phyloP scores from a whole-genome alignment of 2,329 filamentous ascomycete genomes.

The Achaetomium macrosporum region DNA sequence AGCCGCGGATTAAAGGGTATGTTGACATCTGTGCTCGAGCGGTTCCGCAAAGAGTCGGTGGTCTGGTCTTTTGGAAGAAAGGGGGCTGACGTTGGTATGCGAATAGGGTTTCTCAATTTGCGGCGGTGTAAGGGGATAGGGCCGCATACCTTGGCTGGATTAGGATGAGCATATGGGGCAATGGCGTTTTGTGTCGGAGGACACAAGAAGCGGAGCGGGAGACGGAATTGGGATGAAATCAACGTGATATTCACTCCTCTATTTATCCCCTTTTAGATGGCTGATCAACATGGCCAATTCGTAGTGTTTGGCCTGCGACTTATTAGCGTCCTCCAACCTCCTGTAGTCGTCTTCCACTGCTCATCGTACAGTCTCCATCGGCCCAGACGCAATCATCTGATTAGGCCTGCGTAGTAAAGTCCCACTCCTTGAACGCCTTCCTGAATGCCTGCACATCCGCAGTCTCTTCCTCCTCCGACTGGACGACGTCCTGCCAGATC shows the following conservation, averaged over 20 bases:
- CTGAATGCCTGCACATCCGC: slow-evolving; percentile 75
- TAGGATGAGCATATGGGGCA: not conserved
- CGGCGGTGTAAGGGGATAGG: not conserved
- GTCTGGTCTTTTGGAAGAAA: not conserved
- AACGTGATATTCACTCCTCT: not conserved
- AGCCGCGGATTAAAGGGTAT: slow-evolving; percentile 4
- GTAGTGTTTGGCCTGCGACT: too few relatives aligned
- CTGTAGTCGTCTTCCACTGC: not conserved
- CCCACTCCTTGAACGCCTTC: slow-evolving; percentile 74
- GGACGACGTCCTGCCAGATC: slow-evolving; percentile 78
- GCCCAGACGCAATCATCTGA: not conserved
- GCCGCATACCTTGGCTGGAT: not conserved
- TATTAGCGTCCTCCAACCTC: too few relatives aligned
- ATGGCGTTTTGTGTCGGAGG: not conserved
- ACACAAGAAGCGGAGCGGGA: too few relatives aligned
- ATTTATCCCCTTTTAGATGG: too few relatives aligned
- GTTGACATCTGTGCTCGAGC: not conserved
- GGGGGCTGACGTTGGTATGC: not conserved
- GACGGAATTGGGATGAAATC: not conserved
- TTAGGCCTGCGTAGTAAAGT: slow-evolving; percentile 63
- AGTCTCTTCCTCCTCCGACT: slow-evolving; percentile 71
- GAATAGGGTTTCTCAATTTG: not conserved
- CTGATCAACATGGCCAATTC: too few relatives aligned
- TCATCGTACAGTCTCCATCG: too few relatives aligned
- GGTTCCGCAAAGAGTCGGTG: not conserved